Percentiles rank a stretch among this genome's conserved stretches.
Conservation (phyloP, 257 asterid species). For the Ajuga chamaepitys region DNA sequence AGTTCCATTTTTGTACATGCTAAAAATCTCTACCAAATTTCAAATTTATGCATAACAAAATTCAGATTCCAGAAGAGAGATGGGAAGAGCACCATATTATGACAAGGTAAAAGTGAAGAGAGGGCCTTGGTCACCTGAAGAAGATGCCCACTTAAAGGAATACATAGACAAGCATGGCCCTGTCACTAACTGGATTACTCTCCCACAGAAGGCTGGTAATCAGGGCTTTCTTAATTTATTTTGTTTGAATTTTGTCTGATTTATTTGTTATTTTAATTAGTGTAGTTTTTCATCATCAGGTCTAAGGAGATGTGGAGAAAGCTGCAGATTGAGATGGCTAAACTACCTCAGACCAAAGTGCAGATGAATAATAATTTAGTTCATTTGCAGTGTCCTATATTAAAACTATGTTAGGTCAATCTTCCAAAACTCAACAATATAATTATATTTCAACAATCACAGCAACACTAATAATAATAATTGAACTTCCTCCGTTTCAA, state of each 20-base stretch:
- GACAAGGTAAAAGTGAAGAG: constrained; percentile 76
- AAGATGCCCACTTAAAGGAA: constrained; percentile 64
- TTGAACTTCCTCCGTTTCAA: too few species aligned
- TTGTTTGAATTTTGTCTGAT: background rate
- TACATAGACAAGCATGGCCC: constrained; percentile 69
- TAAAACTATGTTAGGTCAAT: too few species aligned
- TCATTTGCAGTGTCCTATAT: too few species aligned
- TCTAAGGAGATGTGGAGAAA: constrained; percentile 74
- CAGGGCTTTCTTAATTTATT: background rate
- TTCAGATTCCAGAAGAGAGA: constrained; percentile 30
- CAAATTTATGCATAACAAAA: too few species aligned
- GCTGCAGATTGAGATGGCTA: constrained; percentile 88
- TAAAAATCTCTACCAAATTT: too few species aligned
- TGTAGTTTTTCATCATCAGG: constrained; percentile 31
- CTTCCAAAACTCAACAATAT: too few species aligned
- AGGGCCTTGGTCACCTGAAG: constrained; percentile 93
- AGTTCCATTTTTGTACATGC: too few species aligned
- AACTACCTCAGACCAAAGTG: constrained; percentile 86
- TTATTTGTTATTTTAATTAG: background rate
- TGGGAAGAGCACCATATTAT: constrained; percentile 87
- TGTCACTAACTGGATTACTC: constrained; percentile 84
- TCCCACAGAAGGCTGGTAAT: constrained; percentile 71
- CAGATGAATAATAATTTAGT: too few species aligned
- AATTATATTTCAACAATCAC: too few species aligned
- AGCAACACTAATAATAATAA: too few species aligned